Evolutionary conservation across 192 early-diverging fungal species (phyloP), one percentile per base, ranked within the genome.

Genomic region (Podila minutissima): DNA sequence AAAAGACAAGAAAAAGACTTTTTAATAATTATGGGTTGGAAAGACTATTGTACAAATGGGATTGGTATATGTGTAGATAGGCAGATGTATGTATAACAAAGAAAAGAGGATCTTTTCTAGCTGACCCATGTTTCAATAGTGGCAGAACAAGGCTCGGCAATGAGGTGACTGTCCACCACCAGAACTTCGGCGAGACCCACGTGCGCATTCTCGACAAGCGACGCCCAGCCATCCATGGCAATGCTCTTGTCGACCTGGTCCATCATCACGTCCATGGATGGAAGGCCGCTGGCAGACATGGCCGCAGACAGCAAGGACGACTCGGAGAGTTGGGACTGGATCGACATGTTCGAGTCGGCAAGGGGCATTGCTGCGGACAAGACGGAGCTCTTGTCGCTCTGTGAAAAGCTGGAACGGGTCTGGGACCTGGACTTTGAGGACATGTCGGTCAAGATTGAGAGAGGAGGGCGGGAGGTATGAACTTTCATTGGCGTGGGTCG

Each of bases 131-230:
- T 79, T 32, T 79, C 76, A 26, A 79, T 63, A 9, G 49, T 53
- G 15, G 76, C 76, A 31, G 76, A 79, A 51, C 76, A 79, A 20
- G 76, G 76, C 66, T 79, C 76, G 2, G 61, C 60, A 29, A 79
- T 62, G 28, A 72, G 37, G 24, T 63, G 51, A 9, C 58, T 38
- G 66, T 79, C 69, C 5, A 79, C 76, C 31, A 67, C 64, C 19
- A 69, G 55, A 5, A 79, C 46, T 3, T 75, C 61, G 1, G 31
- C 64, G n/a, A 60, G 35, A 4, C 68, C 74, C 5, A 79, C 70
- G 48, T 72, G 69, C 12, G 63, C 76, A 55, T 79, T 79, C 37
- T 79, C 70, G 20, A 79, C 70, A 28, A 72, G 24, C 24, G 66
- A 69, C 11, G 76, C 76, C 15, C 58, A 59, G 20, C 70, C 28